phyloP scores from a whole-genome alignment of 352 stramenopile genomes.

The Globisporangium sylvaticum region DNA sequence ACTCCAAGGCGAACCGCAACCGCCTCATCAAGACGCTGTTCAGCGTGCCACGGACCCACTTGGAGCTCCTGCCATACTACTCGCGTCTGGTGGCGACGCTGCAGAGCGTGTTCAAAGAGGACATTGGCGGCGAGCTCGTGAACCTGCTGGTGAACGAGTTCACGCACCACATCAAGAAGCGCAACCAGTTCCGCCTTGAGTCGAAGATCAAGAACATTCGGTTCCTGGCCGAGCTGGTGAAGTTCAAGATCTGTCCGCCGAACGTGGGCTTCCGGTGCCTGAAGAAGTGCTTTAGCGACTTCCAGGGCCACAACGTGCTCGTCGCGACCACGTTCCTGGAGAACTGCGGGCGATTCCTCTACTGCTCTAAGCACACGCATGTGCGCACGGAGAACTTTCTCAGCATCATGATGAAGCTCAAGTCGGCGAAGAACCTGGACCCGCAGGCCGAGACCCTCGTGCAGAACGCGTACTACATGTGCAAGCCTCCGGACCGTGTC shows the following conservation, averaged over 20 bases:
- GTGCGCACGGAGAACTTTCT: constrained; percentile 88
- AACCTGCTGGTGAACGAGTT: constrained; percentile 94
- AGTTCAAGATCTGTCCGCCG: constrained; percentile 94
- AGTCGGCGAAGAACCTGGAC: constrained; percentile 91
- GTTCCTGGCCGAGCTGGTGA: constrained; percentile 95
- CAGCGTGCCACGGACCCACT: constrained; percentile 87
- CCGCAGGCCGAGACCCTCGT: constrained; percentile 85
- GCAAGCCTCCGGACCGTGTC: constrained; percentile 84
- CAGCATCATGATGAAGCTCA: constrained; percentile 94
- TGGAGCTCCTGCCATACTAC: constrained; percentile 96
- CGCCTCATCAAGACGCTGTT: constrained; percentile 92
- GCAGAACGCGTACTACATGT: constrained; percentile 92
- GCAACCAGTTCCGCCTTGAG: constrained; percentile 93
- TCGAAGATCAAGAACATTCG: constrained; percentile 94
- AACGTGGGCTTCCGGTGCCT: constrained; percentile 93
- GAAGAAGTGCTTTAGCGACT: constrained; percentile 93
- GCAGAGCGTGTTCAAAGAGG: constrained; percentile 88
- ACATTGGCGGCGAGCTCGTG: constrained; percentile 90
- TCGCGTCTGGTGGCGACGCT: constrained; percentile 92
- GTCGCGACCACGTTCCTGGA: constrained; percentile 96
- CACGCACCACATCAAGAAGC: constrained; percentile 90
- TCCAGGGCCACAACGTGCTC: constrained; percentile 95
- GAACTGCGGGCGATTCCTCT: constrained; percentile 94
- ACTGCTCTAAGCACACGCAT: constrained; percentile 93
- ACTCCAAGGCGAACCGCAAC: constrained; percentile 91